Percentiles rank a stretch among this genome's conserved stretches.
These are phyloP conservation scores for Capsicum pubescens DNA, from an alignment of 257 asterid genomes.

Conservation along the genomic window DNA sequence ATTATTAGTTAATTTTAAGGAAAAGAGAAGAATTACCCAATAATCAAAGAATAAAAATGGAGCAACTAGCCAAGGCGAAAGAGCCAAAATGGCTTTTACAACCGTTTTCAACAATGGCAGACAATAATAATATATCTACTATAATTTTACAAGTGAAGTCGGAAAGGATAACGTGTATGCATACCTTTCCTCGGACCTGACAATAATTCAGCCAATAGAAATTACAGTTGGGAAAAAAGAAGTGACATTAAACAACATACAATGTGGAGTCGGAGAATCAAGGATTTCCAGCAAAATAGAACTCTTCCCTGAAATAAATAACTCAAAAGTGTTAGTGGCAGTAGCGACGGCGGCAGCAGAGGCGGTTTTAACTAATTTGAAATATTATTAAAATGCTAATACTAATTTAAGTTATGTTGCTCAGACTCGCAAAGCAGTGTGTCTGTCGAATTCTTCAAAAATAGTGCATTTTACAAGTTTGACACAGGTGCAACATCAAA, in stretches of 20 bases:
- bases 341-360: not conserved
- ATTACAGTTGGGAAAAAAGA: not conserved
- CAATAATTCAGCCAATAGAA: not conserved
- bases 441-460: no score
- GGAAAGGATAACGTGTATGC: no score
- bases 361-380: not conserved
- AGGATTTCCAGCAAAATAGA: not conserved
- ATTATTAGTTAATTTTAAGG: not conserved
- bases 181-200: no score
- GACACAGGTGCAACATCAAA: no score
- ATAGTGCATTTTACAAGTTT: no score
- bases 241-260: not conserved
- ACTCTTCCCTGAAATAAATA: not conserved
- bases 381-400: not conserved
- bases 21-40: not conserved
- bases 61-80: not conserved
- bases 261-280: not conserved
- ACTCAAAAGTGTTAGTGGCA: not conserved
- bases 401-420: no score
- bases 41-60: conserved; percentile 16
- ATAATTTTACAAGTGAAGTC: no score
- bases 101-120: not conserved
- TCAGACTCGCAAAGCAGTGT: no score
- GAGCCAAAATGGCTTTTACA: not conserved
- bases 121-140: no score